Percentiles rank a stretch among this genome's conserved stretches.
These are phyloP conservation scores for Babesia ovis DNA, from an alignment of 169 alveolate genomes.

Conservation along the genomic window DNA sequence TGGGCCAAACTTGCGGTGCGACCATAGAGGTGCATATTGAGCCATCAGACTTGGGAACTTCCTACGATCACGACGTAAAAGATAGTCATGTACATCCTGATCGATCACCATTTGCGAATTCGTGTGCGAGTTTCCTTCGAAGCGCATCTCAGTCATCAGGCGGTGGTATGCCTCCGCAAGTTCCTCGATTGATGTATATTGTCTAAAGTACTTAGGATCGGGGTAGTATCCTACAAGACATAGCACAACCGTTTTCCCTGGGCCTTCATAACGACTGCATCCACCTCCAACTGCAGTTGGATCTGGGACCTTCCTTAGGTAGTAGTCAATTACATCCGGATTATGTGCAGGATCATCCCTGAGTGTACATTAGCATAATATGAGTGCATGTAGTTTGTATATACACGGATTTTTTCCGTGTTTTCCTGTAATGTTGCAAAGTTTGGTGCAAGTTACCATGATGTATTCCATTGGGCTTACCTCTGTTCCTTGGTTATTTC, in stretches of 20 bases:
- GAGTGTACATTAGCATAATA: not conserved
- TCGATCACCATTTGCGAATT: constrained; percentile 63
- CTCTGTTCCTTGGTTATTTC: constrained; percentile 33
- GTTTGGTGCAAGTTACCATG: too few species aligned
- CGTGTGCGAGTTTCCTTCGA: constrained; percentile 74
- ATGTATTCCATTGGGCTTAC: constrained; percentile 18
- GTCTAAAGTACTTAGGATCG: constrained; percentile 30
- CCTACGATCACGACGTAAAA: constrained; percentile 63
- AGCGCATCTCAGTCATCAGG: constrained; percentile 72
- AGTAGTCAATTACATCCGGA: constrained; percentile 62
- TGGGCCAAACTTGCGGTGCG: constrained; percentile 75
- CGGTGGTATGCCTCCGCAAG: constrained; percentile 80
- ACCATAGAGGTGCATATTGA: constrained; percentile 76
- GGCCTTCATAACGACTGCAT: constrained; percentile 52
- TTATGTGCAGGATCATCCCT: constrained; percentile 43
- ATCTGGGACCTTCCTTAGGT: constrained; percentile 30
- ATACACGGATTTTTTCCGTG: too few species aligned
- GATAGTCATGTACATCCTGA: constrained; percentile 62
- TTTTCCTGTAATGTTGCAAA: too few species aligned
- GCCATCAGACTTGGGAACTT: constrained; percentile 74
- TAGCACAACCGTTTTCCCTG: constrained; percentile 52
- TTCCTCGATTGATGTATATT: constrained; percentile 70
- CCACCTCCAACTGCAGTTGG: constrained; percentile 43
- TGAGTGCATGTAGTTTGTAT: not conserved
- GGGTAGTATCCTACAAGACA: constrained; percentile 54